These are phyloP conservation scores for Aspergillus latus DNA, from an alignment of 2,329 filamentous ascomycete genomes.

Conservation along the genomic window DNA sequence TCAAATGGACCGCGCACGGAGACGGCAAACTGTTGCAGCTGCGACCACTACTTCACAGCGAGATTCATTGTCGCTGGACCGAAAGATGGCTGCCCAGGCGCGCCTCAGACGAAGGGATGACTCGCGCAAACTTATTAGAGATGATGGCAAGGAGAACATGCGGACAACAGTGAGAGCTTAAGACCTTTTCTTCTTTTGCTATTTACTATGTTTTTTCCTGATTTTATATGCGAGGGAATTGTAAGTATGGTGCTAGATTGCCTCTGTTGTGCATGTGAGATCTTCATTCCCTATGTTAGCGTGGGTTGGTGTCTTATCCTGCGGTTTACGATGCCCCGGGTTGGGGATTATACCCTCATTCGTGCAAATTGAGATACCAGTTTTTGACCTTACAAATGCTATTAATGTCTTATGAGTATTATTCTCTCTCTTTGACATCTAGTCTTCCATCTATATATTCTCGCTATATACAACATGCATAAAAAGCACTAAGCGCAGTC, in stretches of 20 bases:
- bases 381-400: not conserved
- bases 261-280: not conserved
- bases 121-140: constrained; percentile 22
- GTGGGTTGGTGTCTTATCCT: not conserved
- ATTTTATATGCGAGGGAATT: not conserved
- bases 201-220: not conserved
- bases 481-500: not conserved
- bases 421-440: not conserved
- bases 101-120: constrained; percentile 34
- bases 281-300: not conserved
- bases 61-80: constrained; percentile 33
- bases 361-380: not conserved
- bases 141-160: constrained; percentile 37
- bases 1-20: constrained; percentile 22
- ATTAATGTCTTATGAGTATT: not conserved
- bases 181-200: not conserved
- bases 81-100: constrained; percentile 36
- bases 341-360: constrained; percentile 2
- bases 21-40: constrained; percentile 24
- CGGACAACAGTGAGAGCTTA: constrained; percentile 15
- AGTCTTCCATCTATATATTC: not conserved
- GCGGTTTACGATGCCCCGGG: not conserved
- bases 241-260: not conserved
- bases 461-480: not conserved
- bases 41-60: constrained; percentile 15